Evolutionary conservation across 805 yeast genomes (phyloP).

Genomic region (Wickerhamomyces sydowiorum): DNA sequence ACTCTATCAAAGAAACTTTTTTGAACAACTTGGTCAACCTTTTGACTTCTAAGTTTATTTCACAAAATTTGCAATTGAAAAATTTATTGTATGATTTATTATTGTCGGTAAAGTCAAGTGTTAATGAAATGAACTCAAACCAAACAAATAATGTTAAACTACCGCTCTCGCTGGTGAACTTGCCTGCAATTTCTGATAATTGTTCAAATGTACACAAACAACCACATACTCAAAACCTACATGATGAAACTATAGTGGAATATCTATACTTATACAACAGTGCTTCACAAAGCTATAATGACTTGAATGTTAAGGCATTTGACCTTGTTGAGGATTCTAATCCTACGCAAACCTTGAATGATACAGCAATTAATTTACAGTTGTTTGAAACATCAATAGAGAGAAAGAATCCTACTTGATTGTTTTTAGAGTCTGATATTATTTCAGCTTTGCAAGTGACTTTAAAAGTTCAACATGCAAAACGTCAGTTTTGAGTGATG

Average conservation of each 20-base stretch:
- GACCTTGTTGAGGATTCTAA: constrained; percentile 56
- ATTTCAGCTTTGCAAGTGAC: too few relatives aligned
- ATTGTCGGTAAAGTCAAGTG: constrained; percentile 40
- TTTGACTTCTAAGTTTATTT: constrained; percentile 37
- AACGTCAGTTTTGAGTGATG: too few relatives aligned
- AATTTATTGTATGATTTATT: constrained; percentile 56
- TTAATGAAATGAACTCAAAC: constrained; percentile 20
- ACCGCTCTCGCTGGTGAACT: constrained; percentile 20
- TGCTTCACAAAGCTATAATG: constrained; percentile 24
- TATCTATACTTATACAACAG: constrained; percentile 24
- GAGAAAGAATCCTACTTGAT: constrained; percentile 33
- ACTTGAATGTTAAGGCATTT: constrained; percentile 40
- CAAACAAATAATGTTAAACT: constrained; percentile 22
- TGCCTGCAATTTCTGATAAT: constrained; percentile 17
- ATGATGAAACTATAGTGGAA: constrained; percentile 12
- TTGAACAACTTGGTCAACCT: constrained; percentile 41
- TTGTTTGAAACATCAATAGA: constrained; percentile 48
- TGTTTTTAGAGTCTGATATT: background rate
- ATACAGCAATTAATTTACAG: constrained; percentile 47
- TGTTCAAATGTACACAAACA: background rate
- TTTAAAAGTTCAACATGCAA: too few relatives aligned
- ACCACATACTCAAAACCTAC: constrained; percentile 10
- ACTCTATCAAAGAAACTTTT: constrained; percentile 38
- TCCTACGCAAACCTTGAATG: constrained; percentile 41
- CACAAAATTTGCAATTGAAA: constrained; percentile 41